A percentile compares a stretch with the other conserved stretches of the same genome.
phyloP scores from a whole-genome alignment of 2,329 filamentous ascomycete species.

The Nigrospora oryzae region DNA sequence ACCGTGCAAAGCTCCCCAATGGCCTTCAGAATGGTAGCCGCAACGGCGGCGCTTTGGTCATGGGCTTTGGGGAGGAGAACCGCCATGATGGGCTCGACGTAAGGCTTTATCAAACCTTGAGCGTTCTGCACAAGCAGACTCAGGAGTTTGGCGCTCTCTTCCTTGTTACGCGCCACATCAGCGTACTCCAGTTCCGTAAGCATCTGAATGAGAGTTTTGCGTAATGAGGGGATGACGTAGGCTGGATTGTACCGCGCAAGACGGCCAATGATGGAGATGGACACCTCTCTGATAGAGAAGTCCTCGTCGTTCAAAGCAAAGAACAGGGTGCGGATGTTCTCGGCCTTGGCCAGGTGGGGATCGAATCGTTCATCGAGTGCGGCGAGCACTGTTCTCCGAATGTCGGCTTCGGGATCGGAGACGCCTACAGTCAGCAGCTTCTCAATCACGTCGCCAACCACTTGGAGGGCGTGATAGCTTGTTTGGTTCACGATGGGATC shows the following conservation, averaged over 20 bases:
- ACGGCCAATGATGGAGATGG: conserved; percentile 92
- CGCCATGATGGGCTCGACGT: conserved; percentile 92
- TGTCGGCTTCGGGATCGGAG: conserved; percentile 82
- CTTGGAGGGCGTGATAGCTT: conserved; percentile 91
- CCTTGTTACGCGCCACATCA: conserved; percentile 87
- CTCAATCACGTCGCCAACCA: conserved; percentile 96
- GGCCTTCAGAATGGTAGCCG: conserved; percentile 88
- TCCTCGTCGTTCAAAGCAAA: conserved; percentile 92
- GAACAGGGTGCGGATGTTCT: conserved; percentile 94
- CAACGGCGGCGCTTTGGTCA: conserved; percentile 78
- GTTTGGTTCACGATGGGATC: conserved; percentile 98
- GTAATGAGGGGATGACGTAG: conserved; percentile 91
- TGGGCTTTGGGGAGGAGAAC: conserved; percentile 89
- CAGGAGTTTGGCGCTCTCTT: conserved; percentile 89
- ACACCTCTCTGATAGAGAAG: conserved; percentile 86
- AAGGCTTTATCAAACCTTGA: conserved; percentile 86
- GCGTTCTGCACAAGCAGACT: conserved; percentile 90
- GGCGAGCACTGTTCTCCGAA: conserved; percentile 78
- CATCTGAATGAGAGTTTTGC: conserved; percentile 92
- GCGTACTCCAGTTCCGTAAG: conserved; percentile 95
- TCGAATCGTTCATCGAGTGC: conserved; percentile 93
- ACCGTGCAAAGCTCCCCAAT: conserved; percentile 92
- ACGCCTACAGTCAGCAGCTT: conserved; percentile 92
- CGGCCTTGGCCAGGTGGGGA: conserved; percentile 89
- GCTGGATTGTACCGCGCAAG: conserved; percentile 87